Base-by-base conservation (phyloP, 495 filamentous ascomycete genomes). In the Parathielavia appendiculata region DNA sequence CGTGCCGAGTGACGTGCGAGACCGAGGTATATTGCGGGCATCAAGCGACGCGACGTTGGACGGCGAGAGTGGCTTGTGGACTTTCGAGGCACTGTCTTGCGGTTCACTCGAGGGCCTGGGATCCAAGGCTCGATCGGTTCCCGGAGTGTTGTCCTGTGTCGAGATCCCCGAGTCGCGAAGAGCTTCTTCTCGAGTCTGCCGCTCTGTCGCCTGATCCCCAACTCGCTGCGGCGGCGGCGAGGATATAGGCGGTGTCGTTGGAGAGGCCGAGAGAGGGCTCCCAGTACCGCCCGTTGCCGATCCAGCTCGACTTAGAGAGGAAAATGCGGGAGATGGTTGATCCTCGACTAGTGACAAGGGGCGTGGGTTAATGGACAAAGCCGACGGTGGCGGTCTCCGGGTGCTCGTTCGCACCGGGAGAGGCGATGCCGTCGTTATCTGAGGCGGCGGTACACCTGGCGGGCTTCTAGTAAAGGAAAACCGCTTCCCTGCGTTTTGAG, bases 271-370 rank as follows among this genome's bases (percentile, higher is more conserved):
- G 20, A 54, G 22, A 20, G 56, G 36, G 39, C 56, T 62, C 10
- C 36, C 53, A 19, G 50, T 48, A 12, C 34, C 57, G 4, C 20
- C 51, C 38, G 54, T 22, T 34, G 20, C 16, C 19, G 26, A 59
- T 19, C 53, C 44, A 14, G 44, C 35, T 34, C 40, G 50, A 16
- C 52, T 59, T 22, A 51, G 12, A 35, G 54, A 45, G 30, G 62
- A 60, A 34, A 60, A 63, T 8, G 54, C 56, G 11, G 77, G 77
- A 0, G 76, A 78, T 1, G 75, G 76, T 20, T 79, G 73, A 62
- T 80, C 78, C 32, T 71, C 63, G 4, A 81, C 79, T 30, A 78
- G 73, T 12, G 78, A 79, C 17, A 81, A 66, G 1, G 79, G 76
- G 11, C 78, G 71, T 1, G 67, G 39, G 66, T 71, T 71, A 50